Evolutionary conservation across 441 rosid genomes (phyloP).

Genomic region (Adansonia grandidieri): DNA sequence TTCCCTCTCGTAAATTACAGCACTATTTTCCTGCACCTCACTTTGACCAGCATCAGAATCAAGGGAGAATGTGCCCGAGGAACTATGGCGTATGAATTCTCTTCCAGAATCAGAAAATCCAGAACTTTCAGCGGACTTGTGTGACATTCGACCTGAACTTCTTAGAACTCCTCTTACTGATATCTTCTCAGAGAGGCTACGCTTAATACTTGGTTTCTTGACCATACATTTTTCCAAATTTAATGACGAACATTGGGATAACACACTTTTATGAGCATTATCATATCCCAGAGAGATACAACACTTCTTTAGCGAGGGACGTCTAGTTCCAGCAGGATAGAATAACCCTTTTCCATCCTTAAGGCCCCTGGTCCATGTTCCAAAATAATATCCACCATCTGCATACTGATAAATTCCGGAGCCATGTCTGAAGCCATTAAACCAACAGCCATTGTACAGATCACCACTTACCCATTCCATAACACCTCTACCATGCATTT

Average conservation of each 20-base stretch:
- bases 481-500: constrained; percentile 86
- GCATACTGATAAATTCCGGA: constrained; percentile 80
- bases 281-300: constrained; percentile 49
- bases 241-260: constrained; percentile 49
- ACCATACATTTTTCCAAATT: constrained; percentile 44
- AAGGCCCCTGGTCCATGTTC: constrained; percentile 75
- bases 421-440: constrained; percentile 78
- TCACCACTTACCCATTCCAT: constrained; percentile 95
- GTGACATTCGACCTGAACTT: constrained; percentile 58
- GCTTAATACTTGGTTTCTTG: constrained; percentile 46
- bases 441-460: constrained; percentile 79
- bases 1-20: constrained; percentile 77
- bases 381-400: constrained; percentile 85
- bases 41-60: constrained; percentile 46
- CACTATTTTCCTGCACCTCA: constrained; percentile 41
- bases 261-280: constrained; percentile 42
- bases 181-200: constrained; percentile 68
- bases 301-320: constrained; percentile 65
- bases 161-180: constrained; percentile 40
- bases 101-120: constrained; percentile 40
- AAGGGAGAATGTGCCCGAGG: constrained; percentile 45
- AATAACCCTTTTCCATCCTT: constrained; percentile 92
- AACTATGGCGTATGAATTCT: constrained; percentile 42
- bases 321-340: constrained; percentile 77
- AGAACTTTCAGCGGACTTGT: constrained; percentile 54